Evolutionary conservation across 768 basidiomycete species (phyloP).

Genomic region (Megacollybia marginata): DNA sequence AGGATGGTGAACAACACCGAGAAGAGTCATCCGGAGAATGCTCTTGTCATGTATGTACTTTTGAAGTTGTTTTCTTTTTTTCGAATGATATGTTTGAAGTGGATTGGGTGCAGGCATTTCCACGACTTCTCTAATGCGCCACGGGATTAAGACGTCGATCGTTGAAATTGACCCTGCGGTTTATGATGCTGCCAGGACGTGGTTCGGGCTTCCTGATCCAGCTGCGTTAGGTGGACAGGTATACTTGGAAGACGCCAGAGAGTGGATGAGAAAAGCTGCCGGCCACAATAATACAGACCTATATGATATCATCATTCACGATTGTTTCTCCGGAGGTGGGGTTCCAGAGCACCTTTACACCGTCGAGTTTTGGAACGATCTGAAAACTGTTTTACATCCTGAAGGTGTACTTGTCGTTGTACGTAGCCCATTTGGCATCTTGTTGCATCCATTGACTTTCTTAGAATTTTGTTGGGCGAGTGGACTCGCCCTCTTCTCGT

Average conservation of each 20-base stretch:
- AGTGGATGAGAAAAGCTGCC: conserved; percentile 42
- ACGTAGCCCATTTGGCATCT: conserved; percentile 18
- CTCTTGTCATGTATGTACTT: conserved; percentile 59
- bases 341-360: conserved; percentile 85
- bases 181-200: conserved; percentile 71
- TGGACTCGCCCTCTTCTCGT: conserved; percentile 52
- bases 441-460: not conserved
- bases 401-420: conserved; percentile 82
- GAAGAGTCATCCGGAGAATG: conserved; percentile 37
- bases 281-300: conserved; percentile 20
- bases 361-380: conserved; percentile 70
- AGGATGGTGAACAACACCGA: conserved; percentile 55
- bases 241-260: conserved; percentile 71
- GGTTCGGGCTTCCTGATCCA: conserved; percentile 73
- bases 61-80: conserved; percentile 5
- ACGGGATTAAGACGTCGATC: conserved; percentile 67
- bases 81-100: conserved; percentile 22
- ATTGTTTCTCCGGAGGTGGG: conserved; percentile 92
- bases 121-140: conserved; percentile 63
- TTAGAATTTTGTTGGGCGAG: conserved; percentile 80
- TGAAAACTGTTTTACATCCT: conserved; percentile 54
- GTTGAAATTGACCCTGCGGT: conserved; percentile 94
- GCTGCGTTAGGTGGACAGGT: conserved; percentile 38
- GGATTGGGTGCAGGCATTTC: conserved; percentile 86
- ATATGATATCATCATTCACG: conserved; percentile 78